These are phyloP conservation scores for Picea abies DNA, from an alignment of 83 land plant species.

Conservation along the genomic window DNA sequence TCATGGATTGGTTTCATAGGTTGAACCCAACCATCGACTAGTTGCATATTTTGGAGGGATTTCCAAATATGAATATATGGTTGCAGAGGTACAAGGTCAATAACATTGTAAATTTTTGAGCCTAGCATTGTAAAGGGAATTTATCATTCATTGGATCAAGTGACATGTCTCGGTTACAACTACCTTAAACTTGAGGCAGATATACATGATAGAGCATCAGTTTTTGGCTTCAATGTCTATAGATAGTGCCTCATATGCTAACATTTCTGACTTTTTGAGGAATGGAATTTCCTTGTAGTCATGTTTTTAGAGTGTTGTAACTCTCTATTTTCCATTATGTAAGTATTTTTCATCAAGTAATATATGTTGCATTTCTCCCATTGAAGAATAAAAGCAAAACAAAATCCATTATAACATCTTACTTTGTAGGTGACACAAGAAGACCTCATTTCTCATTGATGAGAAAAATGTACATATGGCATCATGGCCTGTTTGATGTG, in stretches of 20 bases:
- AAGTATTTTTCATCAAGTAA: too few species aligned
- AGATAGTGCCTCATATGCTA: neutral
- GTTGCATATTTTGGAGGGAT: constrained; percentile 92
- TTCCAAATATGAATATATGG: constrained; percentile 95
- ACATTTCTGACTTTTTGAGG: neutral
- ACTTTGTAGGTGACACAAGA: neutral
- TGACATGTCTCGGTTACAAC: neutral
- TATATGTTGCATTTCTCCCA: too few species aligned
- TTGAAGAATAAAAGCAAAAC: neutral
- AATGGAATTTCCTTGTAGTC: too few species aligned
- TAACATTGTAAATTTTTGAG: neutral
- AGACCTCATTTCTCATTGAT: neutral
- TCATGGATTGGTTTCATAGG: constrained; percentile 21
- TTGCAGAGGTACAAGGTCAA: constrained; percentile 72
- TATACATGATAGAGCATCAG: neutral
- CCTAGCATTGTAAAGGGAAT: neutral
- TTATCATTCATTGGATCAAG: neutral
- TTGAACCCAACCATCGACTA: constrained; percentile 56
- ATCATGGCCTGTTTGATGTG: neutral
- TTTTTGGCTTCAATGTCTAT: neutral
- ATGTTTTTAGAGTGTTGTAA: too few species aligned
- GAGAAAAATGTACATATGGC: neutral
- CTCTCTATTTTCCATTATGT: too few species aligned
- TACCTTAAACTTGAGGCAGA: neutral
- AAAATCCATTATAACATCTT: neutral